These are phyloP conservation scores for Phialemonium atrogriseum DNA, from an alignment of 2,329 filamentous ascomycete species.

Conservation along the genomic window DNA sequence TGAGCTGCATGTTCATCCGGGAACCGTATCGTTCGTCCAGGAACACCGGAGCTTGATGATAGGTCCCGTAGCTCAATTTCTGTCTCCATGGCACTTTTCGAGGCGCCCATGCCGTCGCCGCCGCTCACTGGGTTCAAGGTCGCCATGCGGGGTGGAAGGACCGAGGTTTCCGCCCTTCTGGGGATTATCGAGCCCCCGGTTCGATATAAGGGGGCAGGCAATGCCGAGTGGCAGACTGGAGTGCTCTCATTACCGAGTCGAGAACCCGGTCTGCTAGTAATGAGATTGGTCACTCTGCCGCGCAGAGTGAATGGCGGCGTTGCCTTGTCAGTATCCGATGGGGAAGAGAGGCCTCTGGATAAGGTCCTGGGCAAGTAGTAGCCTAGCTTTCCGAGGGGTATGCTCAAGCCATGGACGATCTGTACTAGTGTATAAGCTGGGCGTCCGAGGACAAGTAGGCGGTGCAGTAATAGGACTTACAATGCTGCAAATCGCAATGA, in stretches of 20 bases:
- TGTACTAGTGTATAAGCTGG: slow-evolving; percentile 15
- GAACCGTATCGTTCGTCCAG: slow-evolving; percentile 33
- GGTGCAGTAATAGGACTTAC: slow-evolving; percentile 54
- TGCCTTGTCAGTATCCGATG: slow-evolving; percentile 12
- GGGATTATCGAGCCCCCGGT: neutral
- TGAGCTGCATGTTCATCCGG: slow-evolving; percentile 34
- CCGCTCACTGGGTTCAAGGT: neutral
- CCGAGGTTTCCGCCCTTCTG: neutral
- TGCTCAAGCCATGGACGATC: slow-evolving; percentile 75
- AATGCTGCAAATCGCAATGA: slow-evolving; percentile 73
- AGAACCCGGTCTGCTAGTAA: slow-evolving; percentile 11
- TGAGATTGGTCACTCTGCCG: slow-evolving; percentile 19
- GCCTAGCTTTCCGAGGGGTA: slow-evolving; percentile 64
- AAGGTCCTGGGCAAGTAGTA: slow-evolving; percentile 56
- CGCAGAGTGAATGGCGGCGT: slow-evolving; percentile 19
- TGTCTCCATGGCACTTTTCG: no score
- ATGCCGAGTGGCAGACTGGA: no score
- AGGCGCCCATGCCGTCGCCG: slow-evolving; percentile 19
- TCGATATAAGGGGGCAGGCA: no score
- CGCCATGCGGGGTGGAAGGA: no score
- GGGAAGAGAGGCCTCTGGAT: slow-evolving; percentile 31
- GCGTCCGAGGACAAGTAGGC: neutral
- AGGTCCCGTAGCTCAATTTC: no score
- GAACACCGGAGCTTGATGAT: slow-evolving; percentile 9
- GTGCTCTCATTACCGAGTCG: no score